phyloP scores from a whole-genome alignment of 306 rosid genomes.

The Inga laurina region DNA sequence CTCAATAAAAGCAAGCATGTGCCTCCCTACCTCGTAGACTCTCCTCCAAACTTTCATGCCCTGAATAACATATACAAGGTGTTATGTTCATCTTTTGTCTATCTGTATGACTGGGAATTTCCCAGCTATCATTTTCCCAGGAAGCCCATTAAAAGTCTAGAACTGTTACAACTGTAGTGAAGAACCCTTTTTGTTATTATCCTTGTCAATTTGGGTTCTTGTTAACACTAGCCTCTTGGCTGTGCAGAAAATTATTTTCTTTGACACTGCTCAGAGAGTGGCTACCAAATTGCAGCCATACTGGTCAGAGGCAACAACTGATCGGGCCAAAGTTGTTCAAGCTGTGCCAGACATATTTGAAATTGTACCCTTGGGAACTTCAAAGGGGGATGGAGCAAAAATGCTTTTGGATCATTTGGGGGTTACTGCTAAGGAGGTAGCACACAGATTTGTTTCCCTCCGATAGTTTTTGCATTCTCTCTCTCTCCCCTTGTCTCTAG shows the following conservation, averaged over 20 bases:
- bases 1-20: neutral
- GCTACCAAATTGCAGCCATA: slow-evolving; percentile 65
- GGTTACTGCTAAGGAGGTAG: slow-evolving; percentile 71
- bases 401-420: slow-evolving; percentile 85
- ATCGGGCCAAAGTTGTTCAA: slow-evolving; percentile 77
- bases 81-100: neutral
- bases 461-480: slow-evolving; percentile 6
- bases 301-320: slow-evolving; percentile 74
- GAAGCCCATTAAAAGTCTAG: neutral
- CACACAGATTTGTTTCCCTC: slow-evolving; percentile 1
- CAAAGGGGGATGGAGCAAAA: slow-evolving; percentile 84
- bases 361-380: slow-evolving; percentile 88
- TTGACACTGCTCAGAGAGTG: slow-evolving; percentile 69
- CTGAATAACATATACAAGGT: slow-evolving; percentile 9
- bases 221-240: slow-evolving; percentile 28
- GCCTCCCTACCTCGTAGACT: neutral
- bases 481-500: neutral
- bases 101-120: neutral
- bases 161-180: slow-evolving; percentile 2
- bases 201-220: slow-evolving; percentile 14
- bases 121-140: neutral
- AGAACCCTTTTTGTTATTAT: slow-evolving; percentile 13
- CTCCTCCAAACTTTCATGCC: neutral
- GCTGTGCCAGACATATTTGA: slow-evolving; percentile 84
- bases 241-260: slow-evolving; percentile 79